Base-by-base conservation (phyloP, 257 asterid species). In the Haberlea rhodopensis region DNA sequence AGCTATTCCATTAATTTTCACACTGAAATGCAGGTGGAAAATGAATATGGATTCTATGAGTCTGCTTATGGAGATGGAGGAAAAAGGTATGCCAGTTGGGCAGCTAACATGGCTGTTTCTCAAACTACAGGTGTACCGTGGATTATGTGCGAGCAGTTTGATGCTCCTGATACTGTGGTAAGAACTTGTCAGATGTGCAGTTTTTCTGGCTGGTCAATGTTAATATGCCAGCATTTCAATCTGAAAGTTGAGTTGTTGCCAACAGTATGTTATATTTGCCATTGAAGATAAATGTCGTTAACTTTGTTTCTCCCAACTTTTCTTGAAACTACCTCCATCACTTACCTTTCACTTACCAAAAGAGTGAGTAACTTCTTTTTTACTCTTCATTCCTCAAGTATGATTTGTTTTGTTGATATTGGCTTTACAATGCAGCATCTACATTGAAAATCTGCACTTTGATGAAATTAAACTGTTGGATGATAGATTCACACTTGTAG, bases 101-200 rank as follows among this genome's bases (percentile, higher is more conserved):
- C 95, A 22, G 98, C 98, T 72, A 73, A 66, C 76, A 91, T 91
- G 96, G 86, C 96, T 49, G 75, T 84, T 76, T 79, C 95, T 60
- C 98, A 84, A 70, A 77, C 83, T 79, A 91, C 76, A 15, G 88
- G 98, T 63, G 96, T 91, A 21, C 98, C 98, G 51, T 91, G 98
- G 98, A 85, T 91, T 65, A 91, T 91, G 98, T 91, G 98, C 75
- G 76, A 86, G 79, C 96, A 91, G 71, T 85, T 77, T 76, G 95
- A 88, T 72, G 88, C 91, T 76, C 98, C 98, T 19, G 84, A 64
- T 67, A 73, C 80, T 68, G 82, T 91, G 78, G 98, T 91, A 75
- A 86, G 81, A 53, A 37, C 52, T 65, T 56, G 53, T 69, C 57
- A 62, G n/a, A 9, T 62, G 29, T 24, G n/a, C 27, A 65, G 59